Base-by-base conservation (phyloP, 2,329 filamentous ascomycete species). In the Leptodontidium sp. region DNA sequence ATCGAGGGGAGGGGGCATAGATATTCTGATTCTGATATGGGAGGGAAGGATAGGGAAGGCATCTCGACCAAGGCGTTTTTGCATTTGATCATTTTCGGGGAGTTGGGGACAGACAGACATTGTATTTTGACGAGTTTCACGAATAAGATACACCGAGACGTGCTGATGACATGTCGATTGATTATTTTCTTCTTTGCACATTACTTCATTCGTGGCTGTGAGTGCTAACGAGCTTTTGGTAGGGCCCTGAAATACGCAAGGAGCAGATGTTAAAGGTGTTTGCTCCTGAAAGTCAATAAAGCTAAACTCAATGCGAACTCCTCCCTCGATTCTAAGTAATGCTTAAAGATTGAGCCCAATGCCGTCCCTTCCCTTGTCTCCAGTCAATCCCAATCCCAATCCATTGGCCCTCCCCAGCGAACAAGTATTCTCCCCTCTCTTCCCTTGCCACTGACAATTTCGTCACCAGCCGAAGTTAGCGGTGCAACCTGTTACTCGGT, bases 391-490 rank as follows among this genome's bases (percentile, higher is more conserved):
- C 24, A 24, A 52, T 2, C 2, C n/a, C 8, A 24, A 50, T 24
- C 47, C 17, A 3, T 14, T 29, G 9, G 2, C 9, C 35, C 35
- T 45, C 6, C 57, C 38, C 38, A 59, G 26, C 38, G 38, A 59
- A 26, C 65, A 68, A 52, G 38, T 53, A 61, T 67, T 67, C 45
- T 52, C 63, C 11, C 66, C 50, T 17, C 65, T 61, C 21, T 21
- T 21, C 21, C 21, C 21, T 21, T 21, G 21, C 21, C 21, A 21
- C 21, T 21, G 21, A 21, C 21, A 21, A 21, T 21, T 21, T 21
- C 21, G 21, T 21, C 21, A 21, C 21, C 21, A 21, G 21, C 21
- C 21, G 21, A 21, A 21, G 21, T 21, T 21, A 21, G 21, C 21
- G 21, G 21, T 21, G 21, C 21, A 21, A 21, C 21, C 21, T 21